Conservation (phyloP, 176 grass and related monocot species). For the Chrysopogon serrulatus region DNA sequence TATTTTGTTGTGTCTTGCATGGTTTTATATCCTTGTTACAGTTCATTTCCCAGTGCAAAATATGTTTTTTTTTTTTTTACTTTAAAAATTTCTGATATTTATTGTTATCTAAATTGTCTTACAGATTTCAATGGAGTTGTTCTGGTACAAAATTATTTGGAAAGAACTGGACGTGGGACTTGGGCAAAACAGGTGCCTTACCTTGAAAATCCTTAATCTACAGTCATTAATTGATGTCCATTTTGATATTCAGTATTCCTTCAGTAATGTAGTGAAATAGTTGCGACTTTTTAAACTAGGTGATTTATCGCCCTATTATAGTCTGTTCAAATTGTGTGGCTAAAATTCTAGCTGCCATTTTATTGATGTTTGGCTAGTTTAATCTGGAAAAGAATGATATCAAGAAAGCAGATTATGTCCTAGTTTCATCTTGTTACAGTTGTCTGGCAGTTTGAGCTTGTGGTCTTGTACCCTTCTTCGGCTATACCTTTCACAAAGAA, state of each 20-base stretch:
- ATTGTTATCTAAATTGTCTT: constrained; percentile 6
- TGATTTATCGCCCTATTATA: not conserved
- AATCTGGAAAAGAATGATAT: not conserved
- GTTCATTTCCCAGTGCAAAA: not conserved
- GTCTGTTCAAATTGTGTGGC: not conserved
- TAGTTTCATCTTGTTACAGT: not conserved
- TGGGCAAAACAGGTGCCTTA: constrained; percentile 81
- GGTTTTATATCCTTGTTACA: not conserved
- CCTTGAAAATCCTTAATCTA: not conserved
- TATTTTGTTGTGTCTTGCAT: not conserved
- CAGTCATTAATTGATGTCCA: not conserved
- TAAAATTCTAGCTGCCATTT: not conserved
- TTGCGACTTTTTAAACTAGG: not conserved
- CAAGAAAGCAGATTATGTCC: not conserved
- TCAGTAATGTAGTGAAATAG: constrained; percentile 6
- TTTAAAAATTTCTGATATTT: not conserved
- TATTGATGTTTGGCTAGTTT: constrained; percentile 1
- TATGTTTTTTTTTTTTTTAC: not conserved
- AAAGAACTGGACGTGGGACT: constrained; percentile 80
- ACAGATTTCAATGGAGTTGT: constrained; percentile 98
- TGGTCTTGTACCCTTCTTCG: not conserved
- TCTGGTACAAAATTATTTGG: constrained; percentile 95
- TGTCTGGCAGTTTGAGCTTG: not conserved
- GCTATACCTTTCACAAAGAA: not conserved
- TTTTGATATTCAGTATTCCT: constrained; percentile 8